Evolutionary conservation across 495 filamentous ascomycete genomes (phyloP).

Genomic region (Endocarpon pusillum): DNA sequence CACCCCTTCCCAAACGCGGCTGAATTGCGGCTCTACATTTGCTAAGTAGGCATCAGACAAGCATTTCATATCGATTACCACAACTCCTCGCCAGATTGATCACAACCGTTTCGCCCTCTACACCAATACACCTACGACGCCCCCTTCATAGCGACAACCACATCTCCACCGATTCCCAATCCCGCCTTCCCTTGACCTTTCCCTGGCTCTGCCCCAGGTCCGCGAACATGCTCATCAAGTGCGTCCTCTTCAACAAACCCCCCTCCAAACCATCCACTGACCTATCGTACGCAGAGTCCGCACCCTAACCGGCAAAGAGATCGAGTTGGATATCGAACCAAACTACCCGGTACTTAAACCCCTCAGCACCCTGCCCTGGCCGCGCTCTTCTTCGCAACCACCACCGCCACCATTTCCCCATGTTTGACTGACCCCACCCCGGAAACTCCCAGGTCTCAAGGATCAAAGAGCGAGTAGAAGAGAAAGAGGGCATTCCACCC

Average conservation of each 20-base stretch:
- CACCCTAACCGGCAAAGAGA: slow-evolving; percentile 95
- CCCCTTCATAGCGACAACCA: too few species aligned
- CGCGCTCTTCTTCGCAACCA: background rate
- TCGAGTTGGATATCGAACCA: slow-evolving; percentile 89
- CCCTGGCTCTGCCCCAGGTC: too few species aligned
- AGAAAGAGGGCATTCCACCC: slow-evolving; percentile 95
- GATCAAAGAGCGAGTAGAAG: slow-evolving; percentile 97
- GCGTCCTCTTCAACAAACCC: slow-evolving; percentile 14
- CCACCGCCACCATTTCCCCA: background rate
- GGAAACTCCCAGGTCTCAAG: slow-evolving; percentile 48
- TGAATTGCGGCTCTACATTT: too few species aligned
- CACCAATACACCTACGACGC: background rate
- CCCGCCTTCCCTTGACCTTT: too few species aligned
- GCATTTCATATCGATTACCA: too few species aligned
- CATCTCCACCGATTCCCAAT: too few species aligned
- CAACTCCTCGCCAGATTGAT: background rate
- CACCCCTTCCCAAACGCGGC: too few species aligned
- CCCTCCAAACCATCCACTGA: slow-evolving; percentile 2
- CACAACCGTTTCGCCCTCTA: background rate
- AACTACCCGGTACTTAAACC: slow-evolving; percentile 58
- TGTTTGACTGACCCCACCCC: background rate
- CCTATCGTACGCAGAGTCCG: slow-evolving; percentile 48
- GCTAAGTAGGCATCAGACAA: too few species aligned
- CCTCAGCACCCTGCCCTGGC: background rate
- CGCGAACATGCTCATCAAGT: slow-evolving; percentile 34